Evolutionary conservation across 2,329 filamentous ascomycete genomes (phyloP).

Genomic region (Geosmithia putterillii): DNA sequence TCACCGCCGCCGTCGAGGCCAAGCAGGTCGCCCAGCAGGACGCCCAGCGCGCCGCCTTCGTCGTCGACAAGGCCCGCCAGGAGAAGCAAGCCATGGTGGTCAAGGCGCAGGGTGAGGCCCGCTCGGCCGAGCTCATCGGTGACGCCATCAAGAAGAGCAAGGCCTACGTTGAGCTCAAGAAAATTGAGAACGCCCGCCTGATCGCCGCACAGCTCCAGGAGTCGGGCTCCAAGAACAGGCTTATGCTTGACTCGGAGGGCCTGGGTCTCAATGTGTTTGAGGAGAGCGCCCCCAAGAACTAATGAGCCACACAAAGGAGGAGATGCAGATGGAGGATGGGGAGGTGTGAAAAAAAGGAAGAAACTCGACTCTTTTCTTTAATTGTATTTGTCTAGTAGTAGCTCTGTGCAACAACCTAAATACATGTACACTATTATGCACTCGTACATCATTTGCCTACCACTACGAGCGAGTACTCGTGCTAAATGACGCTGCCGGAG

Average conservation of each 20-base stretch:
- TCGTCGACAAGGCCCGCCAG: constrained; percentile 97
- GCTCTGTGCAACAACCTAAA: neutral
- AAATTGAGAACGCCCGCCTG: constrained; percentile 88
- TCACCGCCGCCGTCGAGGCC: constrained; percentile 60
- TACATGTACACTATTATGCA: neutral
- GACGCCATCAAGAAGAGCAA: constrained; percentile 99
- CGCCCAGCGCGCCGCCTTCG: constrained; percentile 89
- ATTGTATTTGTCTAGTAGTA: neutral
- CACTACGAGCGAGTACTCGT: neutral
- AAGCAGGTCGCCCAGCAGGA: constrained; percentile 79
- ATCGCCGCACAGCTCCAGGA: constrained; percentile 87
- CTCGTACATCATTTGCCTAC: neutral
- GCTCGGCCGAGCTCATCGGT: constrained; percentile 93
- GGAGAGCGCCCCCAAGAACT: constrained; percentile 34
- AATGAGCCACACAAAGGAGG: constrained; percentile 7
- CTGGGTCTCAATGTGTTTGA: constrained; percentile 80
- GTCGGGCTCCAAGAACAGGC: constrained; percentile 75
- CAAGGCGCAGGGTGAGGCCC: constrained; percentile 95
- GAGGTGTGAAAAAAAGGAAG: neutral
- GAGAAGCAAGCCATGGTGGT: constrained; percentile 99
- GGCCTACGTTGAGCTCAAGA: constrained; percentile 91
- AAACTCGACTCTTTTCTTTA: neutral
- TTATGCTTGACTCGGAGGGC: constrained; percentile 85
- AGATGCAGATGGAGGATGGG: neutral
- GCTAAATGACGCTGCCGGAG: too few relatives aligned